Conservation (phyloP, 306 rosid genomes). For the Cucumis sativus region Cucumber_9930_V3 NC_026657.2:33571001-33571500, state of each 20-base stretch:
- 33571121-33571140: background rate
- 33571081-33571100: slow-evolving; percentile 81
- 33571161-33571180: background rate
- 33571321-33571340: background rate
- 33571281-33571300: background rate
- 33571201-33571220: background rate
- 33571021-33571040: slow-evolving; percentile 43
- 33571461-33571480: slow-evolving; percentile 96
- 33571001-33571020: slow-evolving; percentile 6
- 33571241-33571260: background rate
- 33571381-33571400: background rate
- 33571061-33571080: slow-evolving; percentile 75
- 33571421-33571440: slow-evolving; percentile 70
- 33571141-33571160: background rate
- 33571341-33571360: background rate
- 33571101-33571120: slow-evolving; percentile 5
- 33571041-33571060: slow-evolving; percentile 85
- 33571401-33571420: slow-evolving; percentile 48
- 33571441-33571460: slow-evolving; percentile 78
- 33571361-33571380: background rate
- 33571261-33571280: background rate
- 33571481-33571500: slow-evolving; percentile 89
- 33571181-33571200: background rate
- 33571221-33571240: background rate
- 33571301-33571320: background rate